Evolutionary conservation across 805 yeast genomes (phyloP).

Genomic region (Komagataella populi): DNA sequence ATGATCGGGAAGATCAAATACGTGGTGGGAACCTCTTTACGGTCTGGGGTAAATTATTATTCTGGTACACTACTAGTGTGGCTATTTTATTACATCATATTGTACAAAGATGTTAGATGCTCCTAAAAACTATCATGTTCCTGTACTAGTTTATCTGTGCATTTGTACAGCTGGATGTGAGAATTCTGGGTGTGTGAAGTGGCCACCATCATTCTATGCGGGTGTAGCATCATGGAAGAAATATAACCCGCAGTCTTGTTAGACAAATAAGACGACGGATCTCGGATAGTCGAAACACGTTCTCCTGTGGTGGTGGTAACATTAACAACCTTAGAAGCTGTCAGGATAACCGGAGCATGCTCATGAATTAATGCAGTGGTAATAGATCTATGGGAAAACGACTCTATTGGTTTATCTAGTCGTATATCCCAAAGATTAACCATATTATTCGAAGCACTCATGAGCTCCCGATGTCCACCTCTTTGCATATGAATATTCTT

Average conservation of each 20-base stretch:
- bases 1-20: neutral
- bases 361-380: conserved; percentile 79
- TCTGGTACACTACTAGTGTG: neutral
- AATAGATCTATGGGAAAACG: conserved; percentile 39
- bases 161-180: conserved; percentile 47
- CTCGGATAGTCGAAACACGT: conserved; percentile 45
- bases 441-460: conserved; percentile 65
- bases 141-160: conserved; percentile 19
- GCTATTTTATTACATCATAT: neutral
- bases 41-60: neutral
- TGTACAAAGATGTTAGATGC: neutral
- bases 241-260: conserved; percentile 38
- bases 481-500: conserved; percentile 87
- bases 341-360: conserved; percentile 89
- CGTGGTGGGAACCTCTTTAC: neutral
- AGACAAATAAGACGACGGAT: conserved; percentile 30
- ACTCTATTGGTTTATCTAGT: conserved; percentile 50
- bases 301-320: conserved; percentile 84
- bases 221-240: conserved; percentile 67
- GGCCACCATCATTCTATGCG: conserved; percentile 90
- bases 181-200: conserved; percentile 72
- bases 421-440: conserved; percentile 90
- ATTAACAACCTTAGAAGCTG: conserved; percentile 70
- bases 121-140: conserved; percentile 4
- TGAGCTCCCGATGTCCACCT: conserved; percentile 86